These are phyloP conservation scores for Posidonia australis DNA, from an alignment of 106 monocot genomes.

Conservation along the genomic window DNA sequence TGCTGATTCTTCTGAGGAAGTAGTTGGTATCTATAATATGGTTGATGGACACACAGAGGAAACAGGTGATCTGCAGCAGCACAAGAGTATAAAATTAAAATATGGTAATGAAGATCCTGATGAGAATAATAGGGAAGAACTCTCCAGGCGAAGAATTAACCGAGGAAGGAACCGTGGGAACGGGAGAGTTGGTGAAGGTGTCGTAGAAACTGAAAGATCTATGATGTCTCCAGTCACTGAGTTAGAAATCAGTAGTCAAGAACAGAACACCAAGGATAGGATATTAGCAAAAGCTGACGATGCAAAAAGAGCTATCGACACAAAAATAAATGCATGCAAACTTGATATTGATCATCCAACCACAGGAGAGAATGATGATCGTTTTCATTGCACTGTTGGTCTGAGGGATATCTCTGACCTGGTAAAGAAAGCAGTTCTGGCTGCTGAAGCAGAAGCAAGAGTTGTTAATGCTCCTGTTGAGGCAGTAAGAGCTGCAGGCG, in stretches of 20 bases:
- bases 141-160: constrained; percentile 44
- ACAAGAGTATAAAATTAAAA: constrained; percentile 34
- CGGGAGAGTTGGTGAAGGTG: constrained; percentile 38
- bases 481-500: constrained; percentile 86
- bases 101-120: constrained; percentile 35
- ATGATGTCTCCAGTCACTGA: constrained; percentile 36
- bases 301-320: constrained; percentile 22
- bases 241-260: constrained; percentile 16
- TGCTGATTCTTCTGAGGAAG: constrained; percentile 36
- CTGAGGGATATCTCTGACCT: constrained; percentile 74
- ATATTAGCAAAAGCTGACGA: constrained; percentile 35
- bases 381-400: constrained; percentile 59
- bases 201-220: constrained; percentile 45
- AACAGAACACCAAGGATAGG: constrained; percentile 28
- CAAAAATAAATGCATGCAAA: constrained; percentile 18
- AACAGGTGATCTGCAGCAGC: constrained; percentile 27
- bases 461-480: constrained; percentile 77
- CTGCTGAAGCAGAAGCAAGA: constrained; percentile 87
- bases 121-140: constrained; percentile 49
- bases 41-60: constrained; percentile 33
- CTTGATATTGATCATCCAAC: constrained; percentile 11
- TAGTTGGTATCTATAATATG: constrained; percentile 19
- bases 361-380: constrained; percentile 40
- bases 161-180: constrained; percentile 50
- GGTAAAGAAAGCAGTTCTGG: constrained; percentile 65